phyloP scores from a whole-genome alignment of 179 eudicot genomes.

The Corrigiola litoralis region DNA sequence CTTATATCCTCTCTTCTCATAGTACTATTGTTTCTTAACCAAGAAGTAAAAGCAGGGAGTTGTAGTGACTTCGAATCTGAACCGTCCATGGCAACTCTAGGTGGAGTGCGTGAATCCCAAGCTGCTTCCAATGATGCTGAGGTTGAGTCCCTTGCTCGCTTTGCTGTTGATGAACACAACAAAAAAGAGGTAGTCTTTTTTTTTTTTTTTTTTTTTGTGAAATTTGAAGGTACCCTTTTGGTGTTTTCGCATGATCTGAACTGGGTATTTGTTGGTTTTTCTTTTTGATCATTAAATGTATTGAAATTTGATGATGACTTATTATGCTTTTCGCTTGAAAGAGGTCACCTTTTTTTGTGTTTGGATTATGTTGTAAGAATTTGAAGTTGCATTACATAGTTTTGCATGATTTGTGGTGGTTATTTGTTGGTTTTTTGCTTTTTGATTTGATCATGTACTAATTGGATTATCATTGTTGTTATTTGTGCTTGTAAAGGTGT shows the following conservation, averaged over 20 bases:
- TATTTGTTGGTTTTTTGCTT: not conserved
- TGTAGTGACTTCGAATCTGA: slow-evolving; percentile 27
- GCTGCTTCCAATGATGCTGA: slow-evolving; percentile 47
- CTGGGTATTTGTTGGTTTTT: not conserved
- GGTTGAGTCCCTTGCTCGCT: slow-evolving; percentile 58
- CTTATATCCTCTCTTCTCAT: not conserved
- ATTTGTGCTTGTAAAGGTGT: too few species aligned
- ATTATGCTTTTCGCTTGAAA: not conserved
- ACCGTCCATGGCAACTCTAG: slow-evolving; percentile 48
- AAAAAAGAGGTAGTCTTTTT: slow-evolving; percentile 48
- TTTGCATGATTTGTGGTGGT: not conserved
- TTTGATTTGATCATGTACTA: too few species aligned
- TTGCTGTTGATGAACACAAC: slow-evolving; percentile 86
- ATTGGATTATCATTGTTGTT: too few species aligned
- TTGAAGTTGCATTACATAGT: not conserved
- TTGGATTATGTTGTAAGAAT: too few species aligned
- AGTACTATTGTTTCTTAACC: not conserved
- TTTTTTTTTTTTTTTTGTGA: not conserved
- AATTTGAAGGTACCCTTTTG: not conserved
- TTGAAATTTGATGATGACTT: not conserved
- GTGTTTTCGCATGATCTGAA: not conserved
- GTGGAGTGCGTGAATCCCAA: slow-evolving; percentile 48
- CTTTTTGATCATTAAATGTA: too few species aligned
- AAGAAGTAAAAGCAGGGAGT: slow-evolving; percentile 17
- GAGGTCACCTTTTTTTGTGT: not conserved